Evolutionary conservation across 768 basidiomycete genomes (phyloP).

Genomic region (Kockovaella imperatae): DNA sequence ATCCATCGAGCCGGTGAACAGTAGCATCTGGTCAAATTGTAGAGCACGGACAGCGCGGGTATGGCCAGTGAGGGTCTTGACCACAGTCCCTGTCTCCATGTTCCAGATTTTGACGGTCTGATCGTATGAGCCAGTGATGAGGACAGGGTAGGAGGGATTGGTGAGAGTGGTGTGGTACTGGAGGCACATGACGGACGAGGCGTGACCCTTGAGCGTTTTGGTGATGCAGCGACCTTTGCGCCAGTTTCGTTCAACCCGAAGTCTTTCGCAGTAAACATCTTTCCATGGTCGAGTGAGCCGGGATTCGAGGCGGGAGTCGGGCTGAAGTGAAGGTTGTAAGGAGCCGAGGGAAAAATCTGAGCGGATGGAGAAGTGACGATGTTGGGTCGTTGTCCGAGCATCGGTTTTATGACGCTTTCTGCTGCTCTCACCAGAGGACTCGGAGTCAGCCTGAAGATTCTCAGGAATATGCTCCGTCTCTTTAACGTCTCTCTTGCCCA

Average conservation of each 20-base stretch:
- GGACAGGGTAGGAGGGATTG: constrained; percentile 65
- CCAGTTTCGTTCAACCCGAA: constrained; percentile 95
- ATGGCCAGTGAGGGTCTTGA: constrained; percentile 80
- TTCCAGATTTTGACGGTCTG: constrained; percentile 94
- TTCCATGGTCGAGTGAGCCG: constrained; percentile 84
- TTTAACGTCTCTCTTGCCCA: constrained; percentile 9
- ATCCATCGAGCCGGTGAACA: constrained; percentile 96
- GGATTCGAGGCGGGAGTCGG: too few species aligned
- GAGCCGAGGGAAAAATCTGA: too few species aligned
- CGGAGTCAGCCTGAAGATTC: too few species aligned
- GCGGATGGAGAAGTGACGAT: too few species aligned
- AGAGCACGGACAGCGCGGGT: constrained; percentile 82
- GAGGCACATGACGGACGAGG: constrained; percentile 93
- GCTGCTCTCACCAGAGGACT: too few species aligned
- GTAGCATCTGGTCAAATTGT: constrained; percentile 90
- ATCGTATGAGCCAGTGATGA: constrained; percentile 97
- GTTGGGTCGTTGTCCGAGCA: too few species aligned
- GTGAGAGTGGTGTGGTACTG: constrained; percentile 69
- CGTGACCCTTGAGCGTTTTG: constrained; percentile 81
- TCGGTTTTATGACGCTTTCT: constrained; percentile 3
- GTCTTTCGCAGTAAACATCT: constrained; percentile 93
- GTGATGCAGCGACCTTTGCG: constrained; percentile 80
- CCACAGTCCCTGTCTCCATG: constrained; percentile 76
- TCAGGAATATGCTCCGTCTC: too few species aligned
- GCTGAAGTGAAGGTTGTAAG: too few species aligned